Conservation (phyloP, 495 filamentous ascomycete species). For the Penicillium bovifimosum region DNA sequence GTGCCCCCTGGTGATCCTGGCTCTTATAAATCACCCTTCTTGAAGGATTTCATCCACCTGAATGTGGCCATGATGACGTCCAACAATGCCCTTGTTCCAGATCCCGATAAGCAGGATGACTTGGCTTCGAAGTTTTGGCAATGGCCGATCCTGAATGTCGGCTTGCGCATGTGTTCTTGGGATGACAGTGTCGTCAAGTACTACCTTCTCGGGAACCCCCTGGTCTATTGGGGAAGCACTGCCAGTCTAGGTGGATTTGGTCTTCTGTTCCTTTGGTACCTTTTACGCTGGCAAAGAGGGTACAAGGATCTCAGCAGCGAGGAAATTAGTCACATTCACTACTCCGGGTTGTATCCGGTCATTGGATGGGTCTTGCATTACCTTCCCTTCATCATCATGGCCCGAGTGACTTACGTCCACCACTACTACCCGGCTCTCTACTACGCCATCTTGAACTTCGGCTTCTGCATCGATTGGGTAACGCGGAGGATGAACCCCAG, state of each 20-base stretch:
- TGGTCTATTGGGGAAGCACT: constrained; percentile 94
- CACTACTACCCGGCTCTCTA: constrained; percentile 99
- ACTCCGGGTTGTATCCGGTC: constrained; percentile 83
- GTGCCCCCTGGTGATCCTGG: constrained; percentile 88
- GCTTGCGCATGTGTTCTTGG: constrained; percentile 97
- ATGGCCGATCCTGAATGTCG: constrained; percentile 94
- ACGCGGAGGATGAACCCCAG: constrained; percentile 56
- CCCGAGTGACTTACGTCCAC: constrained; percentile 96
- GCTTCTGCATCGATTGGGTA: constrained; percentile 84
- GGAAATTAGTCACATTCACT: constrained; percentile 91
- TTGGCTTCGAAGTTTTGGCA: constrained; percentile 97
- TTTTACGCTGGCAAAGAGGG: constrained; percentile 92
- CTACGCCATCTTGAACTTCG: constrained; percentile 85
- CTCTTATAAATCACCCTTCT: constrained; percentile 92
- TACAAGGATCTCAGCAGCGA: constrained; percentile 72
- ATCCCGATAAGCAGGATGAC: constrained; percentile 98
- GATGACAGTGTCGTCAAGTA: constrained; percentile 94
- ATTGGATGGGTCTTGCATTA: constrained; percentile 97
- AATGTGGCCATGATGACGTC: constrained; percentile 99
- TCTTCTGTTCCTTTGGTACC: constrained; percentile 72
- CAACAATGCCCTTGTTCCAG: constrained; percentile 95
- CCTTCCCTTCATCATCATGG: constrained; percentile 93
- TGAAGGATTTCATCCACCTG: constrained; percentile 93
- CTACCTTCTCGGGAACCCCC: constrained; percentile 93
- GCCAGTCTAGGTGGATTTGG: constrained; percentile 67